Percentiles rank a stretch among this genome's conserved stretches.
phyloP scores from a whole-genome alignment of 2,329 filamentous ascomycete genomes.

The Colletotrichum sp. region DNA sequence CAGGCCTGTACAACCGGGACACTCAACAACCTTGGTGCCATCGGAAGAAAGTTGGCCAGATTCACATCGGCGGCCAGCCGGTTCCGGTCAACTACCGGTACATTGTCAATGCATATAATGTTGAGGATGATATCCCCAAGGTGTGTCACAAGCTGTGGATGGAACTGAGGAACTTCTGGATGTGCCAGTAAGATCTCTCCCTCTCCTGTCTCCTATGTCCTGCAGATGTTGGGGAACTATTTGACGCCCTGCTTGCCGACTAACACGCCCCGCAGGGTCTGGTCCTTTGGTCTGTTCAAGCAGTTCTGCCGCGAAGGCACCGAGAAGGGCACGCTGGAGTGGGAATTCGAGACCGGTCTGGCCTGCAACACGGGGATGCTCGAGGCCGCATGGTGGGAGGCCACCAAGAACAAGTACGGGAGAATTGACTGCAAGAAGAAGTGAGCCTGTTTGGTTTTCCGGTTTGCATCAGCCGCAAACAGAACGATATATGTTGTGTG shows the following conservation, averaged over 20 bases:
- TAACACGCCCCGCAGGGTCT: background rate
- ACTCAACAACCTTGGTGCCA: background rate
- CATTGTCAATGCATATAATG: background rate
- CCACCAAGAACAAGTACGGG: background rate
- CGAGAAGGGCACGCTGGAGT: background rate
- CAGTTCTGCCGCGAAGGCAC: background rate
- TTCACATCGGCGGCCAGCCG: background rate
- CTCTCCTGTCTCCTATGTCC: background rate
- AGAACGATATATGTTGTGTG: background rate
- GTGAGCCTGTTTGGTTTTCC: background rate
- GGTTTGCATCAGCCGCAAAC: background rate
- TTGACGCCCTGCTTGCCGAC: background rate
- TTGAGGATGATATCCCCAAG: background rate
- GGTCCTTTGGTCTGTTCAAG: background rate
- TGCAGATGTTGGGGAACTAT: background rate
- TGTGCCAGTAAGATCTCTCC: background rate
- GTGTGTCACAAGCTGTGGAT: background rate
- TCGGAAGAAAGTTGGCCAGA: background rate
- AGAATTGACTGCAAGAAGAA: background rate
- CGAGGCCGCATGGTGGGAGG: background rate
- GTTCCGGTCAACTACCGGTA: background rate
- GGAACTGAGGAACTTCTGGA: background rate
- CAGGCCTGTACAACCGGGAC: background rate
- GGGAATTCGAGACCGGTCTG: background rate
- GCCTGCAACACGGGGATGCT: background rate